These are phyloP conservation scores for Termitomyces sp. DNA, from an alignment of 768 basidiomycete species.

Conservation along the genomic window DNA sequence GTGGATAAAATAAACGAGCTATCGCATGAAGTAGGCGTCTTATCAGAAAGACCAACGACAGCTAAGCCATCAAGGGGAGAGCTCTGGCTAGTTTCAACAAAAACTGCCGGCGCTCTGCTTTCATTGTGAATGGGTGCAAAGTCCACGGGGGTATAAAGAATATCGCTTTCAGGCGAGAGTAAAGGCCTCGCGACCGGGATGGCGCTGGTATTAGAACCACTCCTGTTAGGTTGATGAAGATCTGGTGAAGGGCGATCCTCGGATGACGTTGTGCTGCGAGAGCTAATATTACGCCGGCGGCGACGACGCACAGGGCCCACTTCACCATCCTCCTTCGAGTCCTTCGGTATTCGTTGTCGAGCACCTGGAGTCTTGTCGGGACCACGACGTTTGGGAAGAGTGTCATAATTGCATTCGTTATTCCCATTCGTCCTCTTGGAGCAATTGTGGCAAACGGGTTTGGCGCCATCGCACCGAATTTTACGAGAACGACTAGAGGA, in stretches of 20 bases:
- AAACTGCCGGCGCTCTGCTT: not conserved
- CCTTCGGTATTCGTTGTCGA: constrained; percentile 57
- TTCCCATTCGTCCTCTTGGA: constrained; percentile 41
- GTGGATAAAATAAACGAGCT: constrained; percentile 17
- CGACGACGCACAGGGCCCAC: constrained; percentile 30
- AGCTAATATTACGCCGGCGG: constrained; percentile 24
- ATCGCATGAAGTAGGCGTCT: constrained; percentile 3
- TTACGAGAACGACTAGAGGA: constrained; percentile 64
- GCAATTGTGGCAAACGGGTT: constrained; percentile 75
- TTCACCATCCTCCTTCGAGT: constrained; percentile 31
- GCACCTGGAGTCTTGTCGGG: constrained; percentile 81
- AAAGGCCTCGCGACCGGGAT: constrained; percentile 1
- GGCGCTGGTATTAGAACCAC: constrained; percentile 5
- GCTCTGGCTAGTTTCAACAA: not conserved
- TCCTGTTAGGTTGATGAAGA: not conserved
- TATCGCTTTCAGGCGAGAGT: constrained; percentile 12
- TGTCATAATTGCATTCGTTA: constrained; percentile 62
- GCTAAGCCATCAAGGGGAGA: not conserved
- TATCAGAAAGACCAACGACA: not conserved
- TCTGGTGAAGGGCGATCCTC: constrained; percentile 1
- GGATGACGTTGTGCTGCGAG: constrained; percentile 7
- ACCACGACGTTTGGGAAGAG: constrained; percentile 72
- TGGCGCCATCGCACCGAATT: constrained; percentile 80
- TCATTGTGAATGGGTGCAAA: not conserved
- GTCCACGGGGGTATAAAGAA: constrained; percentile 11